Percentiles rank a stretch among this genome's conserved stretches.
Conservation (phyloP, 495 filamentous ascomycete species). For the Annulohypoxylon stygium region DNA sequence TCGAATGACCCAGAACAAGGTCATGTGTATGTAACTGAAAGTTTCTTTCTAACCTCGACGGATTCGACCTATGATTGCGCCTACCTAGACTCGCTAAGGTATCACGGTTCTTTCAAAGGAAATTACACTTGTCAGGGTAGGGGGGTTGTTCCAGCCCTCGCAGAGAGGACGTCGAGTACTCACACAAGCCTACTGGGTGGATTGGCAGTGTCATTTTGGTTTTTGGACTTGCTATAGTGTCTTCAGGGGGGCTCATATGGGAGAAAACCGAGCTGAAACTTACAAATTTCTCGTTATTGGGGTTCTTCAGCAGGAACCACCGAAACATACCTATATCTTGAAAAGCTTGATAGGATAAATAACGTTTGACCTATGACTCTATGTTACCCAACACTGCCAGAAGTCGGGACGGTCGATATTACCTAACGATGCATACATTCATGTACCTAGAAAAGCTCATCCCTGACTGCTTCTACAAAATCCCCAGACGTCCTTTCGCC, state of each 20-base stretch:
- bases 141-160: slow-evolving; percentile 7
- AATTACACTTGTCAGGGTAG: slow-evolving; percentile 33
- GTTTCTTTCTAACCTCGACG: slow-evolving; percentile 28
- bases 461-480: no score
- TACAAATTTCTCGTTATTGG: no score
- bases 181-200: background rate
- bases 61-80: slow-evolving; percentile 30
- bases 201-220: background rate
- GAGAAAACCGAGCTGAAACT: background rate
- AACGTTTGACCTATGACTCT: background rate
- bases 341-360: background rate
- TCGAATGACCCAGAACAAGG: slow-evolving; percentile 9
- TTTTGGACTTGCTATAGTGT: background rate
- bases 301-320: no score
- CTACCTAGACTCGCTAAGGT: slow-evolving; percentile 23
- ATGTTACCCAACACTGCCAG: background rate
- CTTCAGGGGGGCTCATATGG: background rate
- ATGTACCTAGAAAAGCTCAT: no score
- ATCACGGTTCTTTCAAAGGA: slow-evolving; percentile 25
- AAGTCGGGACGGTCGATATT: background rate
- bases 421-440: background rate
- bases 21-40: slow-evolving; percentile 26
- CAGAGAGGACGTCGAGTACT: slow-evolving; percentile 1
- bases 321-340: background rate
- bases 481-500: no score